phyloP scores from a whole-genome alignment of 306 rosid genomes.

The Fagus crenata region DNA sequence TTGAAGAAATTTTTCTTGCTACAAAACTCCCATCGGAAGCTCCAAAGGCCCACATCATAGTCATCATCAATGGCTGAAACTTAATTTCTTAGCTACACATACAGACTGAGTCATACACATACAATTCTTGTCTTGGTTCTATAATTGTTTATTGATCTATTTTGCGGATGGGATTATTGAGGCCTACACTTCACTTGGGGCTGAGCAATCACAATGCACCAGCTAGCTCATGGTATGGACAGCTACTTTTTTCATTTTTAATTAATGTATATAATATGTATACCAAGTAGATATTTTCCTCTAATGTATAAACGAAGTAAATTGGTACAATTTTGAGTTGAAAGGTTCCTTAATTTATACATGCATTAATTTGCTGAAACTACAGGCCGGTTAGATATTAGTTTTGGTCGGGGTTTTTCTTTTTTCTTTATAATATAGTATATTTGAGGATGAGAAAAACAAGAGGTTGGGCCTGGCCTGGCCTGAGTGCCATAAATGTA shows the following conservation, averaged over 20 bases:
- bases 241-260: neutral
- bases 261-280: neutral
- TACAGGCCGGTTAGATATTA: too few relatives aligned
- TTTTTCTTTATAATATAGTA: too few relatives aligned
- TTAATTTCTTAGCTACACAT: neutral
- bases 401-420: too few relatives aligned
- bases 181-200: neutral
- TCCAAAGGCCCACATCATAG: neutral
- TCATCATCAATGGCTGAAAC: neutral
- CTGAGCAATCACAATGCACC: neutral
- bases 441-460: too few relatives aligned
- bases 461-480: too few relatives aligned
- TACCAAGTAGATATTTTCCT: neutral
- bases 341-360: too few relatives aligned
- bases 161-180: neutral
- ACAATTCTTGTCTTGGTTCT: neutral
- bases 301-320: too few relatives aligned
- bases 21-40: constrained; percentile 34
- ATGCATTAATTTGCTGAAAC: too few relatives aligned
- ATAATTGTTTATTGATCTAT: neutral
- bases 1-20: constrained; percentile 48
- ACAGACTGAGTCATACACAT: too few relatives aligned
- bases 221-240: neutral
- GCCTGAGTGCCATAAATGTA: too few relatives aligned
- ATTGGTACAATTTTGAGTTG: too few relatives aligned